Evolutionary conservation across 192 early-diverging fungal species (phyloP).

Genomic region (Cetraspora pellucida): DNA sequence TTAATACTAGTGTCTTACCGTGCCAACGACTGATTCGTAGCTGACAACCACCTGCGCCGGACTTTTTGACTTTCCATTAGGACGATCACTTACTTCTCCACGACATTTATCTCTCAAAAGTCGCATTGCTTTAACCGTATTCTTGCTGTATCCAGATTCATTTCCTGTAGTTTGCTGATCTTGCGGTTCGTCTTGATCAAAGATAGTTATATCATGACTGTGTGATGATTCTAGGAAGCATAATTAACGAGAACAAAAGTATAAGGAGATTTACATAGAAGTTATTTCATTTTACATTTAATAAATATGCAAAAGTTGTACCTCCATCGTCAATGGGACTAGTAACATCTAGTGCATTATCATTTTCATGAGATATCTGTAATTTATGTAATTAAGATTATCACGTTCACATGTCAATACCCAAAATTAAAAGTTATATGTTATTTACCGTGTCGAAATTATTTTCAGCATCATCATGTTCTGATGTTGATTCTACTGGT

Average conservation of each 20-base stretch:
- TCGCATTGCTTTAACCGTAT: slow-evolving; percentile 65
- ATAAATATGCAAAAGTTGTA: not conserved
- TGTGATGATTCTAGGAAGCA: not conserved
- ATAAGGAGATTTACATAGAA: not conserved
- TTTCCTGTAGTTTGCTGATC: slow-evolving; percentile 23
- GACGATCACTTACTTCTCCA: slow-evolving; percentile 33
- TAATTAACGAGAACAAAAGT: not conserved
- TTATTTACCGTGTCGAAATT: not conserved
- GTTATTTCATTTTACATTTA: not conserved
- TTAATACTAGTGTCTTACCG: slow-evolving; percentile 36
- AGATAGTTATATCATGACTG: slow-evolving; percentile 11
- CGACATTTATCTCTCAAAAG: slow-evolving; percentile 54
- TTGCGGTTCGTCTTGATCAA: slow-evolving; percentile 26
- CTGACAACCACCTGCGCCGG: not conserved
- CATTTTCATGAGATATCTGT: not conserved
- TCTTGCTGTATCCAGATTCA: slow-evolving; percentile 52
- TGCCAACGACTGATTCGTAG: slow-evolving; percentile 35
- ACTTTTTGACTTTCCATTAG: not conserved
- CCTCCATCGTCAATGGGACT: not conserved
- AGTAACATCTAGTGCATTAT: too few species aligned
- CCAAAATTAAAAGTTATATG: not conserved
- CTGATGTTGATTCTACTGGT: not conserved
- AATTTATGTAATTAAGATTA: not conserved
- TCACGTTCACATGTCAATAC: not conserved
- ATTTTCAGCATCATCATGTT: not conserved